Evolutionary conservation across 306 rosid genomes (phyloP), one percentile per base, ranked within the genome.

Genomic region (Begonia peltatifolia): DNA sequence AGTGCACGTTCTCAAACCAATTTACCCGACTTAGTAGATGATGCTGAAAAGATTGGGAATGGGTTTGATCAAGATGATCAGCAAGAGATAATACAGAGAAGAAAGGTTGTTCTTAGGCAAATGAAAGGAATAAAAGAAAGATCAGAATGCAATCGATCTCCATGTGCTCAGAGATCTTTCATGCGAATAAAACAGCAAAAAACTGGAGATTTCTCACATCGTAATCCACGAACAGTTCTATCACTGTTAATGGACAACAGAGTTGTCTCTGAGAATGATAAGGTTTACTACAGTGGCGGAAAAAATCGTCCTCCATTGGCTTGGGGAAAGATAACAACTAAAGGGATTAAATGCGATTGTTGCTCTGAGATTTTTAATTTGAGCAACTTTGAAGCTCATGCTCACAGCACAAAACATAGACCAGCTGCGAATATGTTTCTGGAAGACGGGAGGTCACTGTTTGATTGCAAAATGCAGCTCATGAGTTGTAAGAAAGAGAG

Each of bases 311-410:
- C 6, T 49, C 57, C 69, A 25, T 14, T 42, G 11, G 46, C 38
- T 4, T 52, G 23, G n/a, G 95, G 96, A 13, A 57, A 6, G 50
- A 9, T 87, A 9, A 22, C 58, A 18, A 42, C 46, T 3, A 42
- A 60, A 3, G 96, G 94, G 5, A 76, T 87, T 9, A 12, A 20
- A 12, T 87, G 94, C 58, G 75, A 76, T 16, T 87, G 96, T 42
- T 87, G 96, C 58, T 53, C 18, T 0, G 4, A 18, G 13, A 9
- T 56, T 7, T 76, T 77, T 53, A 12, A 63, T 30, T 69, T 66
- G 38, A 64, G 73, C 53, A 51, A 46, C 3, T 87, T 83, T 42
- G 94, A 83, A 69, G 71, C 52, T 22, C 96, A 87, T 50, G 78
- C 74, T 3, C 72, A 80, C 11, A 67, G 89, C 60, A 65, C 75